A percentile compares a stretch with the other conserved stretches of the same genome.
These are phyloP conservation scores for Stereocaulon alpinum DNA, from an alignment of 495 filamentous ascomycete species.

Conservation along the genomic window DNA sequence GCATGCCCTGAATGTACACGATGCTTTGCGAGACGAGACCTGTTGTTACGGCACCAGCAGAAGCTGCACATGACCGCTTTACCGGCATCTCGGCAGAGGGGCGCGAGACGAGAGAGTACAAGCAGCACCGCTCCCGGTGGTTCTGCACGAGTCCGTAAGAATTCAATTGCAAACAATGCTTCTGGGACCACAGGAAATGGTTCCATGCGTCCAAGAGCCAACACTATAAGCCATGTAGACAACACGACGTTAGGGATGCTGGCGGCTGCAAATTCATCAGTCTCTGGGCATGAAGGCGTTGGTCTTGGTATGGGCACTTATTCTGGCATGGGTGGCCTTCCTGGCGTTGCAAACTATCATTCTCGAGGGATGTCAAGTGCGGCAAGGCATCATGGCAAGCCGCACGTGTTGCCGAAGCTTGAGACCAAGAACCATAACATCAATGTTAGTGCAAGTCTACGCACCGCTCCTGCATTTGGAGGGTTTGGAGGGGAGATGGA, in stretches of 20 bases:
- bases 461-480: conserved; percentile 68
- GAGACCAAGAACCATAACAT: conserved; percentile 64
- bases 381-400: conserved; percentile 51
- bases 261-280: conserved; percentile 47
- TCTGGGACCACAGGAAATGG: conserved; percentile 36
- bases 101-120: conserved; percentile 71
- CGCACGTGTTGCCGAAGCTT: conserved; percentile 67
- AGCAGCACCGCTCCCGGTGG: conserved; percentile 56
- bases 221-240: conserved; percentile 95
- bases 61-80: conserved; percentile 97
- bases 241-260: conserved; percentile 61
- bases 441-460: conserved; percentile 52
- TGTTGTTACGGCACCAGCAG: conserved; percentile 93
- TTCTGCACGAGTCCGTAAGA: conserved; percentile 76
- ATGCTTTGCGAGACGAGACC: conserved; percentile 89
- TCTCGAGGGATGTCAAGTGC: conserved; percentile 64
- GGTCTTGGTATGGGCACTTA: conserved; percentile 48
- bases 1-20: conserved; percentile 91
- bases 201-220: conserved; percentile 79
- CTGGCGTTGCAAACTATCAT: conserved; percentile 50
- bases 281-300: conserved; percentile 32
- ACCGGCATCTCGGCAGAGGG: conserved; percentile 77
- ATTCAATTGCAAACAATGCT: conserved; percentile 63
- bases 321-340: conserved; percentile 54
- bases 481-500: conserved; percentile 64